Base-by-base conservation (phyloP, 2,329 filamentous ascomycete genomes). In the Byssothecium circinans region DNA sequence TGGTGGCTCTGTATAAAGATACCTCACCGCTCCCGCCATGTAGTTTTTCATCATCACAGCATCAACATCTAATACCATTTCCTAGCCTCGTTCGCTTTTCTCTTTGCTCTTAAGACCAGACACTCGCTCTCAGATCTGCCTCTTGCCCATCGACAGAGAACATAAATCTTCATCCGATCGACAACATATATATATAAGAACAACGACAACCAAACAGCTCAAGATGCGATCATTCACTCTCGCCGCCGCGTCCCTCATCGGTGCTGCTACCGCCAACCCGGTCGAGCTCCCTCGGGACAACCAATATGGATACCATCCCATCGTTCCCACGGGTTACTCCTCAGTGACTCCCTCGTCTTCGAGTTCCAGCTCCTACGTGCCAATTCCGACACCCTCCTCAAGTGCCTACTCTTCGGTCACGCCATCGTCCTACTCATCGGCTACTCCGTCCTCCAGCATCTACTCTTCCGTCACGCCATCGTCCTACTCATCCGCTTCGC, bases 201-300 rank as follows among this genome's bases (percentile, higher is more conserved):
- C 45, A 47, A 19, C 33, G 20, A 54, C 17, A 25, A 47, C 22
- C 40, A 47, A 48, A 11, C 45, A 38, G 39, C 7, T 57, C 60
- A 68, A 57, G 18, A 70, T 70, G 67, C 65, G 65, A 37, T 59
- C 56, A 40, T 60, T 62, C 53, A 58, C 64, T 25, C 45, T 68
- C 37, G 61, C 60, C 38, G 52, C 64, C 40, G 61, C 65, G 25
- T 60, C 63, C 45, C 46, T 70, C 38, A 46, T 69, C 41, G 64
- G 65, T 40, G 56, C 62, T 44, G 63, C 61, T 48, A 53, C 54
- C 39, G 65, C 66, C 49, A 62, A 60, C 38, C 64, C 64, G 6
- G 35, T 60, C 0, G 53, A 61, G 11, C 54, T 52, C 52, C 53
- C 50, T 33, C 40, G 55, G 17, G 34, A 50, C 40, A 35, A 56